phyloP scores from a whole-genome alignment of 2,329 filamentous ascomycete genomes.

The Paraconiothyrium brasiliense region DNA sequence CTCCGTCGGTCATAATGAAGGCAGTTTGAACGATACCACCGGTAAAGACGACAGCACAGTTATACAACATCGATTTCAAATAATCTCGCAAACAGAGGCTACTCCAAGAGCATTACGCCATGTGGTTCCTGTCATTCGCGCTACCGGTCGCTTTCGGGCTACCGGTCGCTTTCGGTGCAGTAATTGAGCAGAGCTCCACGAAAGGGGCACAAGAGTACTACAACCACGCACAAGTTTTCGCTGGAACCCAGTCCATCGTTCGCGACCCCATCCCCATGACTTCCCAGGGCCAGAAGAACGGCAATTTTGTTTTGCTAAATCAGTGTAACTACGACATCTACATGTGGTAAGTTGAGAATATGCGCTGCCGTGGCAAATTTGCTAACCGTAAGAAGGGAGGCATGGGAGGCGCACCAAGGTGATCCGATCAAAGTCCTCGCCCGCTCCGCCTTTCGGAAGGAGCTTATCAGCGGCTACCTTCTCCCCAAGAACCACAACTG shows the following conservation, averaged over 20 bases:
- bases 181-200: neutral
- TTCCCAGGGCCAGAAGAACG: constrained; percentile 6
- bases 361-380: neutral
- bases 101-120: neutral
- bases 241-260: neutral
- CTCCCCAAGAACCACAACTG: neutral
- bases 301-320: constrained; percentile 18
- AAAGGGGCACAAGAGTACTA: neutral
- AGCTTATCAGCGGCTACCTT: neutral
- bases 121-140: neutral
- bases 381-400: constrained; percentile 1
- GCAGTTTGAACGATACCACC: too few species aligned
- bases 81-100: neutral
- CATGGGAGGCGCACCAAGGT: constrained; percentile 1
- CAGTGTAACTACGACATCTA: constrained; percentile 23
- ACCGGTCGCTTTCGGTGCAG: neutral
- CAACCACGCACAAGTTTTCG: neutral
- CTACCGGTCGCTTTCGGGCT: neutral
- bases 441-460: neutral
- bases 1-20: too few species aligned
- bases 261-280: neutral
- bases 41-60: neutral
- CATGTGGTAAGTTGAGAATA: constrained; percentile 15
- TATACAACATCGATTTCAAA: neutral
- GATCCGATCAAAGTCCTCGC: neutral